phyloP scores from a whole-genome alignment of 2,329 filamentous ascomycete genomes.

The Whalleya microplaca region DNA sequence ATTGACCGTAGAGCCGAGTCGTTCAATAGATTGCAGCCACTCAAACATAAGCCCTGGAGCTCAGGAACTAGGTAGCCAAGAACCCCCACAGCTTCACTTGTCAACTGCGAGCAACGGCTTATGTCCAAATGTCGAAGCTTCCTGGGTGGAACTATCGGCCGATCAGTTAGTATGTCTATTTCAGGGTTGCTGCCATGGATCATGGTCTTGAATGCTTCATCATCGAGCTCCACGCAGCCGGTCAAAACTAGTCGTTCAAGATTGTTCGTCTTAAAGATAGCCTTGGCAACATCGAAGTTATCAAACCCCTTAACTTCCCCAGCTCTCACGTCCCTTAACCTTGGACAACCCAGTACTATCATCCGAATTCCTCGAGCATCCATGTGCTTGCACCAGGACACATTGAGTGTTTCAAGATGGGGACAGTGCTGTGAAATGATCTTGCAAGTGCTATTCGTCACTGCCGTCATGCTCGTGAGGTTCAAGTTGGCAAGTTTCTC shows the following conservation, averaged over 20 bases:
- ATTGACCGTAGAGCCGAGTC: slow-evolving; percentile 74
- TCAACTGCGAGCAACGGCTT: slow-evolving; percentile 76
- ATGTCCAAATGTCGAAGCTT: slow-evolving; percentile 84
- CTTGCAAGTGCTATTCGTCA: slow-evolving; percentile 83
- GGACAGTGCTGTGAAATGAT: slow-evolving; percentile 82
- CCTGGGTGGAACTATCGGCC: slow-evolving; percentile 75
- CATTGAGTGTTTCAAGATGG: slow-evolving; percentile 80
- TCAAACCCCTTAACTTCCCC: slow-evolving; percentile 83
- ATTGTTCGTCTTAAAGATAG: slow-evolving; percentile 78
- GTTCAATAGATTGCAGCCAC: slow-evolving; percentile 73
- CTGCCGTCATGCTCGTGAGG: slow-evolving; percentile 76
- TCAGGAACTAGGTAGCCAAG: slow-evolving; percentile 77
- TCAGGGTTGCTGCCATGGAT: slow-evolving; percentile 77
- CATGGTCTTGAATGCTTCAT: slow-evolving; percentile 73
- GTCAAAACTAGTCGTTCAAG: slow-evolving; percentile 82
- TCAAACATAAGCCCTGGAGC: slow-evolving; percentile 82
- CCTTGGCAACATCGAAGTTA: slow-evolving; percentile 69
- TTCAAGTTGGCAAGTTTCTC: slow-evolving; percentile 81
- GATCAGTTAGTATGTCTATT: slow-evolving; percentile 78
- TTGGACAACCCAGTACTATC: slow-evolving; percentile 73
- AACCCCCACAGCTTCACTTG: slow-evolving; percentile 69
- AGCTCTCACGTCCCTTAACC: slow-evolving; percentile 77
- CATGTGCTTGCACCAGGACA: slow-evolving; percentile 91
- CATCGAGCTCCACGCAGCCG: slow-evolving; percentile 77
- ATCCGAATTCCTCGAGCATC: slow-evolving; percentile 75